phyloP scores from a whole-genome alignment of 202 grass and related monocot genomes.

The Brachypodium distachyon region DNA sequence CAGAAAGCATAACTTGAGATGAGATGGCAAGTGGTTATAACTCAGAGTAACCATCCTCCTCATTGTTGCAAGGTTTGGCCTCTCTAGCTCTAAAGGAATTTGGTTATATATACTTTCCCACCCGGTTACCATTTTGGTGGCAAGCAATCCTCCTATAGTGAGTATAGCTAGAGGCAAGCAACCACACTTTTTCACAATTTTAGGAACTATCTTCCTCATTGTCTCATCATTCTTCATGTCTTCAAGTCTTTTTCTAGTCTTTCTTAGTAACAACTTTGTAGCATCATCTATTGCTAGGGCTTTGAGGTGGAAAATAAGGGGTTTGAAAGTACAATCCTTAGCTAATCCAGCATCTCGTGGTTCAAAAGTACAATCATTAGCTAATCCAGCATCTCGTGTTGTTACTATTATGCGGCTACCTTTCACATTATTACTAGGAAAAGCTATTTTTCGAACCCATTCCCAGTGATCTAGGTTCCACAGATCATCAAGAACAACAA shows the following conservation, averaged over 20 bases:
- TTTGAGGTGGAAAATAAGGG: not conserved
- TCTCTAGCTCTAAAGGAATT: not conserved
- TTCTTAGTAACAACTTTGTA: not conserved
- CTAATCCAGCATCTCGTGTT: not conserved
- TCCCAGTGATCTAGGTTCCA: not conserved
- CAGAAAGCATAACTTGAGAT: slow-evolving; percentile 11
- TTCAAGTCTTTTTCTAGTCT: not conserved
- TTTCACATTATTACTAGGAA: not conserved
- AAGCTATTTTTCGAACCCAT: not conserved
- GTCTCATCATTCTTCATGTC: not conserved
- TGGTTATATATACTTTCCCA: not conserved
- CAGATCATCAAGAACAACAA: not conserved
- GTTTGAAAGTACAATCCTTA: not conserved
- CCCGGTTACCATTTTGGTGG: not conserved
- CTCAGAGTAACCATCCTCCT: not conserved
- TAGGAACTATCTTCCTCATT: not conserved
- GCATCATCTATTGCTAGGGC: not conserved
- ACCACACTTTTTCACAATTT: not conserved
- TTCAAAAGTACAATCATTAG: not conserved
- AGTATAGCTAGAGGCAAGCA: not conserved
- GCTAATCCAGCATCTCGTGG: not conserved
- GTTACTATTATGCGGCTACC: not conserved
- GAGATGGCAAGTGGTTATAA: slow-evolving; percentile 3
- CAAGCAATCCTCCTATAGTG: not conserved
- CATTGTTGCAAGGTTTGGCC: not conserved